These are phyloP conservation scores for Trypanosoma caninum DNA, from an alignment of 208 protist genomes.

Conservation along the genomic window DNA sequence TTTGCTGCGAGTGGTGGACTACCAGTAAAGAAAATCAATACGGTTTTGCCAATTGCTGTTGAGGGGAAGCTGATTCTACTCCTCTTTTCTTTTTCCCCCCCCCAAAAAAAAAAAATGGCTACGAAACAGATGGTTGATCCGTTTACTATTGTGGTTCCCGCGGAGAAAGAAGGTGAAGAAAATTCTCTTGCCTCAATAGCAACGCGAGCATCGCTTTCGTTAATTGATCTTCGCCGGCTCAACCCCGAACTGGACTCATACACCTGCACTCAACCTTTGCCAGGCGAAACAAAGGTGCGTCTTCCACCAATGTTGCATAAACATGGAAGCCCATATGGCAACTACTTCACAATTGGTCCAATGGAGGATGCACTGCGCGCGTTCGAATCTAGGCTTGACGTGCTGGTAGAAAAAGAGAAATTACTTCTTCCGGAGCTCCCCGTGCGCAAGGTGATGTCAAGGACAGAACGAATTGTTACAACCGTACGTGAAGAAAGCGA, in stretches of 20 bases:
- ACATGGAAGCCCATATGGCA: slow-evolving; percentile 26
- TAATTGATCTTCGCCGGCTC: slow-evolving; percentile 48
- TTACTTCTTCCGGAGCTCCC: slow-evolving; percentile 24
- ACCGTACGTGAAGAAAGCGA: slow-evolving; percentile 41
- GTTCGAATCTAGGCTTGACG: slow-evolving; percentile 35
- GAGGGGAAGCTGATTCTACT: too few species aligned
- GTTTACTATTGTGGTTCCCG: slow-evolving; percentile 15
- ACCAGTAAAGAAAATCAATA: not conserved
- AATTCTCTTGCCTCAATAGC: slow-evolving; percentile 12
- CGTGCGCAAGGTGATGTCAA: slow-evolving; percentile 39
- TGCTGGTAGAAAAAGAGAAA: slow-evolving; percentile 6
- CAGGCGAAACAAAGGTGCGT: slow-evolving; percentile 40
- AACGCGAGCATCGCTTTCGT: not conserved
- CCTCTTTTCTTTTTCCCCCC: too few species aligned
- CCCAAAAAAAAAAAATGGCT: slow-evolving; percentile 5
- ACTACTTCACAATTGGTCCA: slow-evolving; percentile 37
- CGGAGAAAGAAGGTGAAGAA: not conserved
- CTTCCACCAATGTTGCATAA: slow-evolving; percentile 32
- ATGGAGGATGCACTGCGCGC: slow-evolving; percentile 42
- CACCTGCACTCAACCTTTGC: slow-evolving; percentile 26
- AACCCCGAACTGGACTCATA: slow-evolving; percentile 42
- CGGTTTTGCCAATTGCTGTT: too few species aligned
- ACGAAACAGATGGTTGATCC: slow-evolving; percentile 8
- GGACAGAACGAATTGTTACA: slow-evolving; percentile 46
- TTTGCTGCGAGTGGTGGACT: not conserved